phyloP scores from a whole-genome alignment of 352 stramenopile species.

The Phytophthora crassamura region DNA sequence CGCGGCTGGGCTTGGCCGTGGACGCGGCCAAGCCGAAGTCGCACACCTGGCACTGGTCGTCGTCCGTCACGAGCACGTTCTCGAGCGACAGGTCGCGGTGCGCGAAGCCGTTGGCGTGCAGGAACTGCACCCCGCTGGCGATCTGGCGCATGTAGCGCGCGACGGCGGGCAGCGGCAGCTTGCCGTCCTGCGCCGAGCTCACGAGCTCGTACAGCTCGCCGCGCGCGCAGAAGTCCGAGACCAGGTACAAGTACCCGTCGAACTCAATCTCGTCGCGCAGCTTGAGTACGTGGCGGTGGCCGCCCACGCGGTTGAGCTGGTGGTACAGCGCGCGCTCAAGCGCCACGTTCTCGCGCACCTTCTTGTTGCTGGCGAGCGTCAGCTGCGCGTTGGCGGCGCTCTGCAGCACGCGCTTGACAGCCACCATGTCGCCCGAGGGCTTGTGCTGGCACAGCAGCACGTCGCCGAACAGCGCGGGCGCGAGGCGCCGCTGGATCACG shows the following conservation, averaged over 20 bases:
- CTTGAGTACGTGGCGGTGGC: constrained; percentile 69
- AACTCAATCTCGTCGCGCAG: constrained; percentile 82
- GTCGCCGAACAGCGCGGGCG: constrained; percentile 80
- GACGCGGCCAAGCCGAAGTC: constrained; percentile 80
- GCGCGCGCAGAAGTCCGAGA: constrained; percentile 74
- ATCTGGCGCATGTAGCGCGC: constrained; percentile 77
- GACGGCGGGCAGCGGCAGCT: constrained; percentile 47
- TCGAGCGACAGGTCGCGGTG: constrained; percentile 87
- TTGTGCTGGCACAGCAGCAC: constrained; percentile 80
- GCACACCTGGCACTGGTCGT: constrained; percentile 80
- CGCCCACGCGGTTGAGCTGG: constrained; percentile 62
- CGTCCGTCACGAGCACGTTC: constrained; percentile 80
- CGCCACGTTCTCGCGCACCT: constrained; percentile 82
- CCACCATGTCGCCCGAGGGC: constrained; percentile 65
- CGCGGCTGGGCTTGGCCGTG: constrained; percentile 45
- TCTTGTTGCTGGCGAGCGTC: constrained; percentile 74
- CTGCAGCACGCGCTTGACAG: constrained; percentile 83
- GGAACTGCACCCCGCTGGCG: constrained; percentile 70
- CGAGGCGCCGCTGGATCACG: constrained; percentile 78
- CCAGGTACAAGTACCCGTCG: constrained; percentile 81
- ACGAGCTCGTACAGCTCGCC: constrained; percentile 87
- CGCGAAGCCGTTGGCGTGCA: constrained; percentile 78
- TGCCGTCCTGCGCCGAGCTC: constrained; percentile 56
- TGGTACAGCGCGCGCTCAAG: constrained; percentile 79
- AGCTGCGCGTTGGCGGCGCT: constrained; percentile 61